Base-by-base conservation (phyloP, 495 filamentous ascomycete genomes). In the Tetracladium marchalianum region DNA sequence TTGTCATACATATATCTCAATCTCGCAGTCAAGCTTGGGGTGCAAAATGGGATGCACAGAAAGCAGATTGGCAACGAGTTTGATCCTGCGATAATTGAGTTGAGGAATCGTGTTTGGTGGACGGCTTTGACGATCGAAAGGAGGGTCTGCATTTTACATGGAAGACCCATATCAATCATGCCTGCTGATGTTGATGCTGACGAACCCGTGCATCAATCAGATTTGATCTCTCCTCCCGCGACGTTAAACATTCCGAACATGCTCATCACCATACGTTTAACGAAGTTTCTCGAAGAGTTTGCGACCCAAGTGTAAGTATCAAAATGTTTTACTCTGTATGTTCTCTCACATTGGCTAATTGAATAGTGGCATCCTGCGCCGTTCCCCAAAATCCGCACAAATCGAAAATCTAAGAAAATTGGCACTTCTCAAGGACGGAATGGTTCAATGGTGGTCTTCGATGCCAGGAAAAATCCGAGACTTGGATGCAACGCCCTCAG, bases 21-120 rank as follows among this genome's bases (percentile, higher is more conserved):
- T 0, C 46, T 74, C 37, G 68, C 69, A 12, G 55, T 74, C 6
- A 74, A 74, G 36, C 56, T 74, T 45, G 71, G 69, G 0, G 71
- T 74, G 35, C 71, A 73, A 37, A 74, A 74, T 52, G 71, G 71
- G n/a, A 74, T 74, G 71, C 71, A 74, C 44, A 60, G 71, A 33
- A 64, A 62, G 38, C 72, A 74, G 38, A 59, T 64, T 31, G 71
- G 67, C 11, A 64, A 72, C 46, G 68, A 67, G 0, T 50, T 72
- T 1, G 67, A 64, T 1, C 44, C 60, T 11, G 60, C 62, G 32
- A 70, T 66, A 62, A 51, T 68, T 1, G 71, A 74, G 54, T 57
- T 65, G 3, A 57, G 71, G 11, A 74, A 74, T 47, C 62, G 71
- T 4, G 66, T 74, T 4, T 74, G 72, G 51, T 74, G 71, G 71